These are phyloP conservation scores for Trichosporon faecale DNA, from an alignment of 1,284 basidiomycete genomes.

Conservation along the genomic window DNA sequence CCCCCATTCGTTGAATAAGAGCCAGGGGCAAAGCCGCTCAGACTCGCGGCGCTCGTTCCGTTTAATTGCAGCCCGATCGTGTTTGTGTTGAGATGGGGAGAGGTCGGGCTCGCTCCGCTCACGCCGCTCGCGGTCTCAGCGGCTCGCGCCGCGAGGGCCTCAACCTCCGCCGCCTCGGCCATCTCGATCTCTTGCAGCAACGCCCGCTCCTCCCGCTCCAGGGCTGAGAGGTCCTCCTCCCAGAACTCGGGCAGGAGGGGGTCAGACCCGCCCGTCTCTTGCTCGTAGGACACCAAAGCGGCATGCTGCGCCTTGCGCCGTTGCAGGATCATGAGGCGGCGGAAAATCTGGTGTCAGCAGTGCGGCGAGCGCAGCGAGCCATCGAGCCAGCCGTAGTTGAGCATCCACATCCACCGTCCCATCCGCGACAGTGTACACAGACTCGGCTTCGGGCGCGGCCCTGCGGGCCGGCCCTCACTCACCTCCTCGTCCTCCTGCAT, in stretches of 20 bases:
- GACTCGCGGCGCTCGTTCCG: background rate
- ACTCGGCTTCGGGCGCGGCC: background rate
- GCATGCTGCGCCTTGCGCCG: constrained; percentile 35
- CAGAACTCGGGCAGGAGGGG: constrained; percentile 41
- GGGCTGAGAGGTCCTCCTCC: constrained; percentile 34
- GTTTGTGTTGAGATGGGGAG: too few species aligned
- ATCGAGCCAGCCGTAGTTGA: too few species aligned
- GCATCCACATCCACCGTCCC: too few species aligned
- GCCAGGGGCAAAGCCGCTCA: background rate
- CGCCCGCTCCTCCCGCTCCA: constrained; percentile 26
- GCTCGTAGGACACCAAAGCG: constrained; percentile 34
- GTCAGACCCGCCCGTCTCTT: constrained; percentile 40
- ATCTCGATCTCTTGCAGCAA: constrained; percentile 9
- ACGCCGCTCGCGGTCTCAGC: background rate
- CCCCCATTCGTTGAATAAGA: background rate
- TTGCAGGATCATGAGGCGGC: constrained; percentile 44
- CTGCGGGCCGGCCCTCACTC: constrained; percentile 11
- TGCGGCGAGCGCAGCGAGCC: too few species aligned
- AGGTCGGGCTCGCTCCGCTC: background rate
- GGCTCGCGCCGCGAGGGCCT: background rate
- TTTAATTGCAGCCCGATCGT: background rate
- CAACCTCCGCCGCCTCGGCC: background rate
- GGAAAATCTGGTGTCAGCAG: constrained; percentile 39
- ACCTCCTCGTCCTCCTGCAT: constrained; percentile 48
- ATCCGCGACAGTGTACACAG: too few species aligned